These are phyloP conservation scores for Hymenoscyphus fructigenus DNA, from an alignment of 2,329 filamentous ascomycete genomes.

Conservation along the genomic window DNA sequence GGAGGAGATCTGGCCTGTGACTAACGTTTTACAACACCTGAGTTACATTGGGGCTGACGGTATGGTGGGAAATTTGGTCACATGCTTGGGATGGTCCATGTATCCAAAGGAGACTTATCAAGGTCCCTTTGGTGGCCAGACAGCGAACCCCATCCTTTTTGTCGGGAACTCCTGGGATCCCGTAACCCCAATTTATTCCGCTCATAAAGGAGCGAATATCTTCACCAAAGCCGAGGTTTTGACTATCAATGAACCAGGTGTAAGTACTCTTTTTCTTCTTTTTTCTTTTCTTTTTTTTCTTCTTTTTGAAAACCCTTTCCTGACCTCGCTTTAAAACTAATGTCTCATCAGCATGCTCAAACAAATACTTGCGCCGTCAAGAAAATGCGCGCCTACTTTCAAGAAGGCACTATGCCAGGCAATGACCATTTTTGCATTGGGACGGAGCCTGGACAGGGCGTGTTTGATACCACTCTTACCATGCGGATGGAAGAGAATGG, in stretches of 20 bases:
- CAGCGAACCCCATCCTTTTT: constrained; percentile 36
- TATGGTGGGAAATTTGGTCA: background rate
- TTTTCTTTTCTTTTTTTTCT: too few species aligned
- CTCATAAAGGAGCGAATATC: constrained; percentile 31
- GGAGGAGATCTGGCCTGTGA: background rate
- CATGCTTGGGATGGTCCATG: background rate
- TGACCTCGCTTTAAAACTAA: constrained; percentile 38
- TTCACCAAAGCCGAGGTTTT: constrained; percentile 47
- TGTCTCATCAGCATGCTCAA: constrained; percentile 26
- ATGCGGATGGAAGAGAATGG: constrained; percentile 1
- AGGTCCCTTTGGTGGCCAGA: constrained; percentile 32
- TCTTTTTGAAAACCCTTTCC: constrained; percentile 24
- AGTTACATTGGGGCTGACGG: background rate
- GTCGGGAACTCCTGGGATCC: constrained; percentile 36
- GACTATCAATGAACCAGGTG: constrained; percentile 52
- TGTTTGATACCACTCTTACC: background rate
- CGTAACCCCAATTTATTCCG: constrained; percentile 32
- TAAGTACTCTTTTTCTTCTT: too few species aligned
- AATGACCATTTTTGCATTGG: constrained; percentile 43
- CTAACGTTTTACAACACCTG: background rate
- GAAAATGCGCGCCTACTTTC: constrained; percentile 39
- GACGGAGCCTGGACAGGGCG: background rate
- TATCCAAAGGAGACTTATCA: background rate
- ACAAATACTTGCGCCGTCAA: constrained; percentile 33
- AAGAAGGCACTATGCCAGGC: constrained; percentile 42